Percentiles rank a stretch among this genome's conserved stretches.
Conservation (phyloP, 257 asterid species). For the Petunia secreta region DNA sequence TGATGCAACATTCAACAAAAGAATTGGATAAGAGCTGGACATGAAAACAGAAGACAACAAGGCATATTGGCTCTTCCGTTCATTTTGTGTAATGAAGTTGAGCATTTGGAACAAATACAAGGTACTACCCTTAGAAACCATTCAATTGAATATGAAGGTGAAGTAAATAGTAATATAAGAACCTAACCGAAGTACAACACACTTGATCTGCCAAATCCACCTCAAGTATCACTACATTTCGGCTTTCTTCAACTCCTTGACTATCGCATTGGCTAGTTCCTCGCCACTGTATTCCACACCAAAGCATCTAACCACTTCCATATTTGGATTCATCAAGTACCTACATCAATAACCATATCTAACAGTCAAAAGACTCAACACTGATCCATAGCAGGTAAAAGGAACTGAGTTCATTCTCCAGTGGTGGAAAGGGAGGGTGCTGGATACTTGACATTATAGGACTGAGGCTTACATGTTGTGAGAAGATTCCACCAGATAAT, state of each 20-base stretch:
- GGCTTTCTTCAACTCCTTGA: conserved; percentile 58
- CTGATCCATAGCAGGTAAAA: neutral
- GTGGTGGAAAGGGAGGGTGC: neutral
- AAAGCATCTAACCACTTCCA: conserved; percentile 79
- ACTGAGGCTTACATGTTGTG: conserved; percentile 69
- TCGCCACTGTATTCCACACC: conserved; percentile 77
- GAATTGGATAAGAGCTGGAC: neutral
- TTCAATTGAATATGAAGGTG: conserved; percentile 16
- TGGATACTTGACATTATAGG: neutral
- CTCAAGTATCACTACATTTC: conserved; percentile 13
- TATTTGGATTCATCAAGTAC: conserved; percentile 82
- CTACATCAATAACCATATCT: conserved; percentile 36
- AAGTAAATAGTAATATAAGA: neutral
- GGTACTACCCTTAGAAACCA: neutral
- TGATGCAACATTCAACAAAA: conserved; percentile 12
- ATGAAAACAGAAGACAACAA: neutral
- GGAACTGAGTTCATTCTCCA: conserved; percentile 11
- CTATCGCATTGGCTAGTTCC: conserved; percentile 63
- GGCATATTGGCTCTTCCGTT: neutral
- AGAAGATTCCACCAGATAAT: conserved; percentile 87
- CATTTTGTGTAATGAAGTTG: neutral
- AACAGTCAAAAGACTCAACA: too few relatives aligned
- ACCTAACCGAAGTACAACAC: neutral
- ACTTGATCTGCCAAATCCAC: neutral
- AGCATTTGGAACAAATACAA: conserved; percentile 20